Evolutionary conservation across 768 basidiomycete species (phyloP).

Genomic region (Termitomyces bulborhizus): DNA sequence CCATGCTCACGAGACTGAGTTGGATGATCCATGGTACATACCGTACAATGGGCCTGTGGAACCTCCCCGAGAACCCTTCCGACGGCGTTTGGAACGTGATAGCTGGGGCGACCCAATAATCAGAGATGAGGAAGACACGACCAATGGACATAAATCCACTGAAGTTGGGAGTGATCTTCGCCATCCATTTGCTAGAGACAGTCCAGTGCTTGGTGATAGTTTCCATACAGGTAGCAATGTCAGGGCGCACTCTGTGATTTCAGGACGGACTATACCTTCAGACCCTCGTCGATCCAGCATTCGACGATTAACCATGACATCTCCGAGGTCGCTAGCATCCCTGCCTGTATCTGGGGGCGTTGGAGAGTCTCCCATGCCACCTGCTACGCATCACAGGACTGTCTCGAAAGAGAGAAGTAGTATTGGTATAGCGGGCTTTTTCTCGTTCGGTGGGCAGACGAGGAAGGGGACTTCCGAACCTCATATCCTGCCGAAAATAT

Average conservation of each 20-base stretch:
- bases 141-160: slow-evolving; percentile 24
- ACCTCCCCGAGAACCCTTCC: slow-evolving; percentile 24
- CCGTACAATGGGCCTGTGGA: slow-evolving; percentile 64
- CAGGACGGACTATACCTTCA: slow-evolving; percentile 34
- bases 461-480: neutral
- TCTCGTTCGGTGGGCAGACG: slow-evolving; percentile 35
- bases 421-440: slow-evolving; percentile 48
- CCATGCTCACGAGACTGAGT: slow-evolving; percentile 6
- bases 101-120: slow-evolving; percentile 36
- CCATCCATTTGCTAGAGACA: neutral
- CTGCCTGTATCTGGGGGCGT: slow-evolving; percentile 47
- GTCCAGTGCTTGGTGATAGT: slow-evolving; percentile 6
- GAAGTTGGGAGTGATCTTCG: slow-evolving; percentile 4
- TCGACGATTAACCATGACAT: slow-evolving; percentile 31
- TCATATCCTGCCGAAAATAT: neutral
- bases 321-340: slow-evolving; percentile 28
- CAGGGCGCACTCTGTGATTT: slow-evolving; percentile 36
- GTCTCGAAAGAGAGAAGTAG: slow-evolving; percentile 26
- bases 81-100: slow-evolving; percentile 26
- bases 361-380: slow-evolving; percentile 54
- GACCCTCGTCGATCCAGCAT: slow-evolving; percentile 28
- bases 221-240: slow-evolving; percentile 20
- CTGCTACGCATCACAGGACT: slow-evolving; percentile 22
- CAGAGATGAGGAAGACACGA: slow-evolving; percentile 22
- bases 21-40: slow-evolving; percentile 51